Conservation (phyloP, 164 flowering plant genomes). For the Liquidambar formosana region DNA sequence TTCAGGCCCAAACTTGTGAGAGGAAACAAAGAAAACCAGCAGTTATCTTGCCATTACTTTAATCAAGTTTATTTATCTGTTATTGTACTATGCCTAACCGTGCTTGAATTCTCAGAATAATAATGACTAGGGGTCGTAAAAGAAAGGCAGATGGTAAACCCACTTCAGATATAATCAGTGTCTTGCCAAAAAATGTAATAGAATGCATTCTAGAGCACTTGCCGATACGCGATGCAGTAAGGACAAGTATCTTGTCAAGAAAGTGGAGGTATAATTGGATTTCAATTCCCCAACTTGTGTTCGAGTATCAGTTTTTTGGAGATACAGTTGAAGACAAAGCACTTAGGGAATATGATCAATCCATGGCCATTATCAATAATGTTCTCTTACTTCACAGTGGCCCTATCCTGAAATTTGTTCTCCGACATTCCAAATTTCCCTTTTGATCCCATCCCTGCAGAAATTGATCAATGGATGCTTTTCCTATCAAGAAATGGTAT, state of each 20-base stretch:
- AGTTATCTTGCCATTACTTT: no score
- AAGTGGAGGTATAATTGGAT: no score
- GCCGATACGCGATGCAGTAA: background rate
- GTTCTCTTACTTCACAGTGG: constrained; percentile 18
- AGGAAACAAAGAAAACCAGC: no score
- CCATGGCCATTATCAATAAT: background rate
- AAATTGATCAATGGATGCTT: background rate
- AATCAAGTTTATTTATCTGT: no score
- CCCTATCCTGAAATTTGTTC: constrained; percentile 12
- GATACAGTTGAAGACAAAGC: no score
- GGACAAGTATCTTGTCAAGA: background rate
- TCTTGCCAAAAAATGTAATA: background rate
- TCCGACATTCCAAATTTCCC: no score
- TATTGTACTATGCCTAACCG: no score
- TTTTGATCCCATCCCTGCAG: constrained; percentile 6
- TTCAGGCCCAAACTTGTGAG: no score
- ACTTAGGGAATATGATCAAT: no score
- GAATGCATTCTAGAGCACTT: background rate
- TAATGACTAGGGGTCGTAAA: no score
- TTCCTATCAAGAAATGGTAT: background rate
- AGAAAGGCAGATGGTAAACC: no score
- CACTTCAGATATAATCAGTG: constrained; percentile 3
- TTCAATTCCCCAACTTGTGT: background rate
- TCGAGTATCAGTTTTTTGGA: background rate
- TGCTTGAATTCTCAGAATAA: no score